Conservation (phyloP, 1,284 basidiomycete genomes). For the Apiotrichum mycotoxinovorans region DNA sequence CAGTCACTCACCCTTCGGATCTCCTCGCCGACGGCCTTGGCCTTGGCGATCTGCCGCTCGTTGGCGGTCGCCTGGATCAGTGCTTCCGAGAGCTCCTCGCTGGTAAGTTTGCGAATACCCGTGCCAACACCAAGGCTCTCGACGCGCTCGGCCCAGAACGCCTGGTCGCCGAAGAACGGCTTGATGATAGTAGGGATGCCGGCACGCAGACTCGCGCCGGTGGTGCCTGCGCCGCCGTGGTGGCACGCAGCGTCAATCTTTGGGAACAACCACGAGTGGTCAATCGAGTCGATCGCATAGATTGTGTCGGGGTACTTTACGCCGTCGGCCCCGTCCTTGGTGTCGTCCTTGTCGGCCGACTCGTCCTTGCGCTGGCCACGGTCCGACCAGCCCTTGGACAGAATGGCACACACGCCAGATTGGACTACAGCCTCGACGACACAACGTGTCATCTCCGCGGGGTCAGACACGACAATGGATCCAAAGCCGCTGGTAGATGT, state of each 20-base stretch:
- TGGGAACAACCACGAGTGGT: constrained; percentile 95
- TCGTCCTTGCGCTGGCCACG: constrained; percentile 56
- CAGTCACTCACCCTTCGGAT: constrained; percentile 65
- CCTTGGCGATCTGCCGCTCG: constrained; percentile 77
- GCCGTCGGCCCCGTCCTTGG: constrained; percentile 36
- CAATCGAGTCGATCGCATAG: constrained; percentile 76
- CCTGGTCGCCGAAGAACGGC: constrained; percentile 97
- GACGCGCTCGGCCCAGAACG: constrained; percentile 93
- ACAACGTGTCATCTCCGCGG: constrained; percentile 81
- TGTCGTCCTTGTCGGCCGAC: constrained; percentile 23
- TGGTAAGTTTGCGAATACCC: constrained; percentile 78
- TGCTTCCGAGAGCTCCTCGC: constrained; percentile 71
- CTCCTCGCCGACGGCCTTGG: constrained; percentile 73
- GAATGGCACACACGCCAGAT: constrained; percentile 81
- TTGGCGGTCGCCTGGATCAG: constrained; percentile 78
- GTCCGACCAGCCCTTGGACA: constrained; percentile 98
- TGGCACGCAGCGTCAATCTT: constrained; percentile 93
- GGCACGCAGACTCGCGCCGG: constrained; percentile 78
- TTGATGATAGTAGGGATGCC: constrained; percentile 81
- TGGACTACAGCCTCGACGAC: constrained; percentile 82
- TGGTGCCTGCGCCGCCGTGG: constrained; percentile 95
- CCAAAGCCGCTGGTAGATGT: constrained; percentile 90
- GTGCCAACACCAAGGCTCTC: constrained; percentile 87
- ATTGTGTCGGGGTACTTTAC: constrained; percentile 68
- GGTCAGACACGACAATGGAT: constrained; percentile 96